phyloP scores from a whole-genome alignment of 2,329 filamentous ascomycete genomes.

The Pyrenophora teres region DNA sequence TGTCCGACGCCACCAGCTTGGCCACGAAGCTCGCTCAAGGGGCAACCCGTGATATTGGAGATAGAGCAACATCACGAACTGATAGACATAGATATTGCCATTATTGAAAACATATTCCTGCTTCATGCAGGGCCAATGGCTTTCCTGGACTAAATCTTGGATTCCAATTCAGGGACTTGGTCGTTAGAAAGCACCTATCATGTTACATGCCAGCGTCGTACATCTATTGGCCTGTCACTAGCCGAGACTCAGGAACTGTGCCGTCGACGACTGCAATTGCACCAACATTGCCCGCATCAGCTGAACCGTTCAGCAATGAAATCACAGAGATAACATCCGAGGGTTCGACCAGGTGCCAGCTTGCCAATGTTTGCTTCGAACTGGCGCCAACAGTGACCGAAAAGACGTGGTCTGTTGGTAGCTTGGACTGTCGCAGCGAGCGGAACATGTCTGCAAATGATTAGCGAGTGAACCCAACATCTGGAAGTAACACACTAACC shows the following conservation, averaged over 20 bases:
- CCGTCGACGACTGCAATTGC: constrained; percentile 50
- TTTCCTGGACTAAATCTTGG: neutral
- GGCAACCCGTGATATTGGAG: constrained; percentile 12
- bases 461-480: constrained; percentile 7
- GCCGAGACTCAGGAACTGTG: constrained; percentile 42
- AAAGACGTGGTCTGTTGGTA: constrained; percentile 73
- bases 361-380: constrained; percentile 87
- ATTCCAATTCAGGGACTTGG: neutral
- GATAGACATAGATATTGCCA: constrained; percentile 3
- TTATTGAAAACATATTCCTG: neutral
- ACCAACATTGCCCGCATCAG: constrained; percentile 48
- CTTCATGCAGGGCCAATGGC: neutral
- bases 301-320: constrained; percentile 58
- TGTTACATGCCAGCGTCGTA: neutral
- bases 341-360: constrained; percentile 88
- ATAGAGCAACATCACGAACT: constrained; percentile 5
- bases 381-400: constrained; percentile 90
- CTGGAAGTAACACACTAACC: constrained; percentile 57
- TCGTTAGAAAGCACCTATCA: neutral
- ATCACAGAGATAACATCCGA: constrained; percentile 78
- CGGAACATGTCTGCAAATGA: constrained; percentile 75
- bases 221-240: constrained; percentile 10
- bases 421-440: constrained; percentile 65
- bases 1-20: constrained; percentile 13
- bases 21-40: constrained; percentile 19